Evolutionary conservation across 2,329 filamentous ascomycete genomes (phyloP).

Genomic region (Pezicula neosporulosa): DNA sequence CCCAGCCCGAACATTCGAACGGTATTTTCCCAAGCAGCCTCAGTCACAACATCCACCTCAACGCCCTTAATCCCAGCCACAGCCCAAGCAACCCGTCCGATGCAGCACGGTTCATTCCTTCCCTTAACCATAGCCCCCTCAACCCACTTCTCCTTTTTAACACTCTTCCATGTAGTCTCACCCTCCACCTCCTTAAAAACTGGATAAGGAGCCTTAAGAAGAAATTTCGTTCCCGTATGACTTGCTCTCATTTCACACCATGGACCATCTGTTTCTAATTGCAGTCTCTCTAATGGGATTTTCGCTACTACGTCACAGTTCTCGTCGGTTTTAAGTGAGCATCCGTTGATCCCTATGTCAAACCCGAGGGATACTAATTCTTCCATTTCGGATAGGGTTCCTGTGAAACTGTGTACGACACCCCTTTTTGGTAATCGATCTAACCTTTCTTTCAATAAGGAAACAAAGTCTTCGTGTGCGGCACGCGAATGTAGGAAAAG

Average conservation of each 20-base stretch:
- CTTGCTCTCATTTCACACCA: conserved; percentile 94
- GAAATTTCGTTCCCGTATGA: conserved; percentile 61
- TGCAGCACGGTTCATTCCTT: conserved; percentile 87
- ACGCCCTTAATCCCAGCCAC: conserved; percentile 84
- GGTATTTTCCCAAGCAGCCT: conserved; percentile 83
- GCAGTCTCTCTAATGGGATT: conserved; percentile 74
- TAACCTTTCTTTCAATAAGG: conserved; percentile 60
- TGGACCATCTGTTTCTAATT: conserved; percentile 95
- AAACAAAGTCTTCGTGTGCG: conserved; percentile 80
- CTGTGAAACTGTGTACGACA: conserved; percentile 94
- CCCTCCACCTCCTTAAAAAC: conserved; percentile 39
- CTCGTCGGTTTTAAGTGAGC: conserved; percentile 89
- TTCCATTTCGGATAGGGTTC: conserved; percentile 78
- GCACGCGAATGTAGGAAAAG: conserved; percentile 91
- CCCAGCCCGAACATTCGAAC: conserved; percentile 74
- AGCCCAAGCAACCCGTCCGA: conserved; percentile 82
- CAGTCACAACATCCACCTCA: conserved; percentile 75
- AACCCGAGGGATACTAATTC: conserved; percentile 77
- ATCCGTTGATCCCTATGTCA: conserved; percentile 94
- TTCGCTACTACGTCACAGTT: conserved; percentile 82
- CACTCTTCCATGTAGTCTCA: conserved; percentile 65
- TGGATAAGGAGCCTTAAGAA: conserved; percentile 26
- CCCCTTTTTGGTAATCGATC: conserved; percentile 69
- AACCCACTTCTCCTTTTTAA: conserved; percentile 96
- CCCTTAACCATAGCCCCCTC: conserved; percentile 90